Evolutionary conservation across 1,284 basidiomycete genomes (phyloP).

Genomic region (Microbotryomycetes sp.): DNA sequence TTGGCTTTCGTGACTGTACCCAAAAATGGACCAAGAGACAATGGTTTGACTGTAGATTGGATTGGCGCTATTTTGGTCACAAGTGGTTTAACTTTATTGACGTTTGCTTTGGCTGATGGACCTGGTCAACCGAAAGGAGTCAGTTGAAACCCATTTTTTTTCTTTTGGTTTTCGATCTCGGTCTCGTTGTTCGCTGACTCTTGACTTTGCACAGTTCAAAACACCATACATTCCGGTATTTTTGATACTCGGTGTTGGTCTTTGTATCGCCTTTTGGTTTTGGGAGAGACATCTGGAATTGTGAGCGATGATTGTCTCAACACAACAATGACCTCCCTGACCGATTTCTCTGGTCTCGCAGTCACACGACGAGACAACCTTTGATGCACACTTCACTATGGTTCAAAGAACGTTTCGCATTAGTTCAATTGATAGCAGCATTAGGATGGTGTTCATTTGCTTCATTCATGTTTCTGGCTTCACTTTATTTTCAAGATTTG

Average conservation of each 20-base stretch:
- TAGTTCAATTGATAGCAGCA: conserved; percentile 61
- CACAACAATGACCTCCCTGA: no score
- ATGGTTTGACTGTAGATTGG: conserved; percentile 69
- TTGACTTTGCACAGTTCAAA: conserved; percentile 12
- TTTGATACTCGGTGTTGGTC: conserved; percentile 56
- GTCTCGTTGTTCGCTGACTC: background rate
- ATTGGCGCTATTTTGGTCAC: conserved; percentile 69
- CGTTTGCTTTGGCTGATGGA: conserved; percentile 72
- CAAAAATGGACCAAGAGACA: conserved; percentile 40
- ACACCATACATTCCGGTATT: conserved; percentile 48
- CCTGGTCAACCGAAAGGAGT: conserved; percentile 49
- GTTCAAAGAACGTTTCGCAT: conserved; percentile 59
- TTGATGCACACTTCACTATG: conserved; percentile 67
- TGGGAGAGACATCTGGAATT: conserved; percentile 59
- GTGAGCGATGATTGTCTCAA: background rate
- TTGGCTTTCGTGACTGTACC: conserved; percentile 55
- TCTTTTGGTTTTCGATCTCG: background rate
- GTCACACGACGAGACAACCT: conserved; percentile 49
- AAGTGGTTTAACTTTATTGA: conserved; percentile 64
- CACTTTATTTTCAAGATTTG: conserved; percentile 16
- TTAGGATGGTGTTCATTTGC: conserved; percentile 61
- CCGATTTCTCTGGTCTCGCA: conserved; percentile 31
- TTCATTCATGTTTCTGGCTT: conserved; percentile 30
- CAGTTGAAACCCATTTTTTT: background rate
- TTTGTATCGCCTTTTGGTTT: conserved; percentile 56